Evolutionary conservation across 2,329 filamentous ascomycete genomes (phyloP).

Genomic region (Diaporthe velutina): DNA sequence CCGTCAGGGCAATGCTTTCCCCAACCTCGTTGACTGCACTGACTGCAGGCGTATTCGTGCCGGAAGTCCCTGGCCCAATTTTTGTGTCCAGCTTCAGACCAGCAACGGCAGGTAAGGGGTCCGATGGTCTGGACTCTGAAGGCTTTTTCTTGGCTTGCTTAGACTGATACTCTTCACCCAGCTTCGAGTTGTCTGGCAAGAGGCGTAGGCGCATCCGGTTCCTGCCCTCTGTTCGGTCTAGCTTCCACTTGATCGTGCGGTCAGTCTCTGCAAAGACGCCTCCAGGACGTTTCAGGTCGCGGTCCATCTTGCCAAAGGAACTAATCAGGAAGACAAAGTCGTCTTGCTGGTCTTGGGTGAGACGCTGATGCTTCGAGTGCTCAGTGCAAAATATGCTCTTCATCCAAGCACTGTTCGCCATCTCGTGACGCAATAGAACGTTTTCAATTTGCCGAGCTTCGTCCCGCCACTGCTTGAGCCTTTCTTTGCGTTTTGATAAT

Average conservation of each 20-base stretch:
- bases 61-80: constrained; percentile 42
- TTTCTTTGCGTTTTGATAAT: constrained; percentile 83
- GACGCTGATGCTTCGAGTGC: constrained; percentile 89
- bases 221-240: constrained; percentile 94
- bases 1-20: constrained; percentile 37
- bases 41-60: constrained; percentile 26
- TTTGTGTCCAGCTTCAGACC: constrained; percentile 44
- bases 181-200: constrained; percentile 79
- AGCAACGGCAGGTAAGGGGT: constrained; percentile 39
- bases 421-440: constrained; percentile 83
- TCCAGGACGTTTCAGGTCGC: constrained; percentile 82
- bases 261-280: constrained; percentile 79
- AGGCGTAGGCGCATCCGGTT: constrained; percentile 94
- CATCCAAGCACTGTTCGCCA: constrained; percentile 90
- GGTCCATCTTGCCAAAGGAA: constrained; percentile 82
- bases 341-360: constrained; percentile 93
- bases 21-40: constrained; percentile 37
- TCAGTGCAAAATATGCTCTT: constrained; percentile 96
- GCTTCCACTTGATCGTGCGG: constrained; percentile 81
- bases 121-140: constrained; percentile 43
- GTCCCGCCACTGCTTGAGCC: constrained; percentile 81
- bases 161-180: constrained; percentile 83
- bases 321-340: constrained; percentile 83
- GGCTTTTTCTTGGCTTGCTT: constrained; percentile 63
- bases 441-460: constrained; percentile 79